Evolutionary conservation across 139 green algal species (phyloP), one percentile per base, ranked within the genome.

Genomic region (Picochlorum sp.): DNA sequence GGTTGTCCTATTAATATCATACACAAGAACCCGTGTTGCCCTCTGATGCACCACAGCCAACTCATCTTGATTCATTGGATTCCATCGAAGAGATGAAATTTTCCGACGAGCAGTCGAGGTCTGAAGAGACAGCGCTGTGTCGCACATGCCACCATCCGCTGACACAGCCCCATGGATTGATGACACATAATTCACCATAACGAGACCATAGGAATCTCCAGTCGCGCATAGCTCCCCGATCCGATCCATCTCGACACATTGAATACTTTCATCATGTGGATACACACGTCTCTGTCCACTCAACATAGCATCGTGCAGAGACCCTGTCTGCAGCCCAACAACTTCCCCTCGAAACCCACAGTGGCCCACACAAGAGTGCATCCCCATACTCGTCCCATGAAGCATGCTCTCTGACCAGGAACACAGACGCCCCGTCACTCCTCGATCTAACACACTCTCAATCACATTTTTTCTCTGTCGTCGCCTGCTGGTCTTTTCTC

Each of bases 1-100:
- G 57, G 69, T 65, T 1, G 71, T 77, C 45, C 65, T 58, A 59
- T 73, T 57, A 58, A 77, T 51, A 63, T 77, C 71, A 38, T 65
- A 77, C 4, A 77, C 49, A 37, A 23, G 58, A n/a, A 77, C 38
- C 23, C 58, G 44, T n/a, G 46, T 57, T 57, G 58, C 37, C 11
- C 56, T 14, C 2, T 59, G 50, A 2, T 63, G 61, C 9, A 51
- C 49, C 34, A 65, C 58, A 15, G 38, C 71, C 47, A 77, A 51
- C 6, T 63, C 58, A 52, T 73, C 66, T 45, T 73, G 61, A 15
- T 77, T 49, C 1, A 20, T 30, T 16, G 64, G 47, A 44, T 77
- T 72, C 71, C 71, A 77, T 51, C 32, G 21, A 63, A 73, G 58
- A 21, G 56, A 37, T 16, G 50, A 37, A 52, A 77, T 61, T 68